Base-by-base conservation (phyloP, 176 grass and related monocot genomes). In the Leersia perrieri region DNA sequence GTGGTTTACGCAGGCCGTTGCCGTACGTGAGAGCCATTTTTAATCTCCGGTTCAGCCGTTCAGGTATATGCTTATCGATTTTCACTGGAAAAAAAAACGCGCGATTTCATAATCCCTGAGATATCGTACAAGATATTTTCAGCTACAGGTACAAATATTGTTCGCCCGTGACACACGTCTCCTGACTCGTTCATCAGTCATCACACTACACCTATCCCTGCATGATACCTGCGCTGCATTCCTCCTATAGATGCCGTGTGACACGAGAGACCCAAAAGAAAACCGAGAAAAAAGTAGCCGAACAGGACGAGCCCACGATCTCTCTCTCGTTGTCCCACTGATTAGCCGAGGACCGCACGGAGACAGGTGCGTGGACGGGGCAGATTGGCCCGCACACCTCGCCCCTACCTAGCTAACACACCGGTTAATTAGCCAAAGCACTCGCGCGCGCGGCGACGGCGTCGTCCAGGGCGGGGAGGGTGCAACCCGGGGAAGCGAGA, bases 401-500 rank as follows among this genome's bases (percentile, higher is more conserved):
- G 25, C 60, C 63, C 35, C 3, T 38, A 38, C 5, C 35, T 4
- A 38, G 35, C 3, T 15, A 45, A 40, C 39, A 40, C 39, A 40
- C 39, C 39, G 39, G 9, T 11, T 40, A 11, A 7, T 2, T 5
- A 40, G 36, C 11, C 11, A 0, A 0, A 45, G 42, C 42, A 11
- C 12, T 44, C 41, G 41, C 41, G 41, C 11, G 45, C 13, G 40
- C 10, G 5, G 9, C 6, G 1, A 18, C 9, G 3, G 41, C 29
- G 44, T 36, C 38, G 61, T 27, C 60, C 30, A 22, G 71, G 81
- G 11, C 32, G 74, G 75, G 83, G 76, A 86, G 84, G 84, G 49
- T 31, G 47, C 78, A 60, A 61, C 69, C 76, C 77, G 30, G 77
- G 77, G 62, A 76, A 74, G 33, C 13, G 4, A n/a, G 27, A 73